Base-by-base conservation (phyloP, 768 basidiomycete genomes). In the Mycena vulgaris region DNA sequence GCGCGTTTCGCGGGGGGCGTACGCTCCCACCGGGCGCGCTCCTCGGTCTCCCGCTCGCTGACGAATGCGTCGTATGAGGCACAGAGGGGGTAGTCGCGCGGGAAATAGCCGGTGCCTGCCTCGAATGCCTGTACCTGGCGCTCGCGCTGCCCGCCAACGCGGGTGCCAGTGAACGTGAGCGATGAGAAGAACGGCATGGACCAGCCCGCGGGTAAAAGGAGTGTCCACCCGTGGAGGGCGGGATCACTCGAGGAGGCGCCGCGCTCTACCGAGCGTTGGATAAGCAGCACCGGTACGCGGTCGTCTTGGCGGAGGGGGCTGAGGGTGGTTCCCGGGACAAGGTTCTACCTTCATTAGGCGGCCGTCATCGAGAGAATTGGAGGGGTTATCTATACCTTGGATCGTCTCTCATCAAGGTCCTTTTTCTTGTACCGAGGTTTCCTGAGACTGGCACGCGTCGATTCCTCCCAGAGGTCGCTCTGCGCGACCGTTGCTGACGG, bases 161-260 rank as follows among this genome's bases (percentile, higher is more conserved):
- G 92, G 2, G 94, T 94, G 25, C 93, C 93, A 0, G 96, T 96
- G 78, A 90, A 91, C 4, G 87, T 86, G 57, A 99, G 87, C 3
- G 96, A 97, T 45, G 86, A 86, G 70, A 94, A 90, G 81, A 99
- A 95, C 1, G 96, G 86, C 92, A 96, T 97, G 0, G 89, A 88
- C 96, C 96, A 99, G 16, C 95, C 96, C 1, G 89, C 84, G 4
- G 97, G 97, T 35, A 97, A 78, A 52, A 98, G 84, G 11, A 99
- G 82, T 10, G 92, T 95, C 93, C 95, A 98, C 42, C 97, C 96
- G 74, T 96, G 91, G 33, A 95, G 82, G 1, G 86, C 83, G 71
- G 84, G 83, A 13, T 75, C 78, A 48, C 80, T 78, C 19, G 79
- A 75, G 10, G 77, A 74, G 19, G 75, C 68, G 45, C 65, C 64